These are phyloP conservation scores for Laetiporus sulphureus DNA, from an alignment of 1,284 basidiomycete species.

Conservation along the genomic window DNA sequence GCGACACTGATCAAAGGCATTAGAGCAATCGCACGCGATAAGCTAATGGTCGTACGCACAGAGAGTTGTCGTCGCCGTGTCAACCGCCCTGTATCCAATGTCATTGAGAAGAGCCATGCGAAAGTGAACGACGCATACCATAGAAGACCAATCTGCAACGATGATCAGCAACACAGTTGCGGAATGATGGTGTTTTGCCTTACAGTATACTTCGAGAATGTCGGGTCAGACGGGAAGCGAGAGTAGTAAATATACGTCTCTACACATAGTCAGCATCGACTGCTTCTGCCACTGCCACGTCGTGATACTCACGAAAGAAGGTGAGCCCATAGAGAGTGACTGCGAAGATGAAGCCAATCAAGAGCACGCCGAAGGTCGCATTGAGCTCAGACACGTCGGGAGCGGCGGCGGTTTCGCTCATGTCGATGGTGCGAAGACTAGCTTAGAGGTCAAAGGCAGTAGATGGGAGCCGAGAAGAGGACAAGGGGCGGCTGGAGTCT, in stretches of 20 bases:
- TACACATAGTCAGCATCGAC: slow-evolving; percentile 9
- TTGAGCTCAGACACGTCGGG: slow-evolving; percentile 14
- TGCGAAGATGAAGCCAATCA: slow-evolving; percentile 31
- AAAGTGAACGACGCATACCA: slow-evolving; percentile 15
- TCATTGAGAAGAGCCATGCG: not conserved
- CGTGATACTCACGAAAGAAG: slow-evolving; percentile 34
- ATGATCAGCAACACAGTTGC: not conserved
- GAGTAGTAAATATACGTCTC: slow-evolving; percentile 36
- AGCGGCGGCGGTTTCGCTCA: slow-evolving; percentile 1
- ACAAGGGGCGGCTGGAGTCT: not conserved
- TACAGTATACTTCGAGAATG: slow-evolving; percentile 25
- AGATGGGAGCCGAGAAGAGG: slow-evolving; percentile 3
- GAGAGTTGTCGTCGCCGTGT: slow-evolving; percentile 21
- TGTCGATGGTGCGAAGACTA: not conserved
- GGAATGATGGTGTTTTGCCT: slow-evolving; percentile 7
- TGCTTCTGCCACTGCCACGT: not conserved
- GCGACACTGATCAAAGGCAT: slow-evolving; percentile 22
- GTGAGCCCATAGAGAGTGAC: slow-evolving; percentile 34
- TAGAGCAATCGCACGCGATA: not conserved
- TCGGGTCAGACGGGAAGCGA: slow-evolving; percentile 27
- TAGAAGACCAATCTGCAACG: slow-evolving; percentile 24
- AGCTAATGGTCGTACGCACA: slow-evolving; percentile 21
- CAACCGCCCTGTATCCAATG: slow-evolving; percentile 16
- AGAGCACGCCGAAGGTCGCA: slow-evolving; percentile 29
- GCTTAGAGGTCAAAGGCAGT: not conserved